These are phyloP conservation scores for Cubamyces lactineus DNA, from an alignment of 768 basidiomycete species.

Conservation along the genomic window DNA sequence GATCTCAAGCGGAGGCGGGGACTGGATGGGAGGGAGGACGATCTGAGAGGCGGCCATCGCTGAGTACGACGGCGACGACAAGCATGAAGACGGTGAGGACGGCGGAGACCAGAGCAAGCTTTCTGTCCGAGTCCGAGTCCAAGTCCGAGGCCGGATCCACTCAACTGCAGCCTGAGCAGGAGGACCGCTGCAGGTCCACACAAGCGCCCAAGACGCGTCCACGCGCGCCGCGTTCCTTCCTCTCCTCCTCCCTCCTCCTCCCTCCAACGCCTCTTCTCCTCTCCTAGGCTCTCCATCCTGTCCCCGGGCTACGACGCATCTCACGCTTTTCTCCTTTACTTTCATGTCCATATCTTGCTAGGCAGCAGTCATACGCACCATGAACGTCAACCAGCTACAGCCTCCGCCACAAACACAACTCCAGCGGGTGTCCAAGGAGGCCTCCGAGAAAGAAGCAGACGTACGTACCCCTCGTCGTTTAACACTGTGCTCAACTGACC, in stretches of 20 bases:
- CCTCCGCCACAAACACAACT: conserved; percentile 23
- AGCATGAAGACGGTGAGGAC: not conserved
- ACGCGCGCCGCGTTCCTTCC: not conserved
- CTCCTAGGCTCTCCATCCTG: not conserved
- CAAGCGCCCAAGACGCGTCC: not conserved
- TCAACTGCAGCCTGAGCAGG: not conserved
- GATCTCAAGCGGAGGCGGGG: conserved; percentile 23
- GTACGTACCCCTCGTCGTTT: conserved; percentile 22
- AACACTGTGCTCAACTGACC: not conserved
- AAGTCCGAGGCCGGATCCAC: not conserved
- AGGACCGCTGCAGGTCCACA: not conserved
- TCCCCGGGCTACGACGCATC: not conserved
- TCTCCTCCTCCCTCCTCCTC: not conserved
- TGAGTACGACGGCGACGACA: not conserved
- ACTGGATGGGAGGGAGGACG: conserved; percentile 23
- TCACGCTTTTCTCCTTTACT: not conserved
- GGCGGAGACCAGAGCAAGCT: not conserved
- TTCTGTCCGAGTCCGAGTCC: not conserved
- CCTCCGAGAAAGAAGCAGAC: conserved; percentile 34
- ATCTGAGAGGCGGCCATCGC: conserved; percentile 14
- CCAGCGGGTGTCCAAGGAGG: conserved; percentile 29
- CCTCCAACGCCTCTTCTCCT: not conserved
- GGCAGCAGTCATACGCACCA: conserved; percentile 1
- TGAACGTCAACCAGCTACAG: conserved; percentile 34
- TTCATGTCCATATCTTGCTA: not conserved